Base-by-base conservation (phyloP, 306 rosid species). In the Inga laurina region DNA sequence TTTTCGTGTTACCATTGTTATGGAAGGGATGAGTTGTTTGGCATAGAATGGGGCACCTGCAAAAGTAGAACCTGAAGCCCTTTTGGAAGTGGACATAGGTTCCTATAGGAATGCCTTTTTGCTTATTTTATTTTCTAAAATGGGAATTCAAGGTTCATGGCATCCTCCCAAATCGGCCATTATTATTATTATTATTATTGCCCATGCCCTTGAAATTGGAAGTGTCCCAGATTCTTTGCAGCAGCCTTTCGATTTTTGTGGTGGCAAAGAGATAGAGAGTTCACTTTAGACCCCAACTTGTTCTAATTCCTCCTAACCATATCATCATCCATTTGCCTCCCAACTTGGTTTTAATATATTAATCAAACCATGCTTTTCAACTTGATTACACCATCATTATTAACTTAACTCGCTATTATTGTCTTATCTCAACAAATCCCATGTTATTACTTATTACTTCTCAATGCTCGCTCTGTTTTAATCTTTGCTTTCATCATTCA, bases 141-240 rank as follows among this genome's bases (percentile, higher is more conserved):
- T 73, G 88, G 92, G 85, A 79, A 76, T 34, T 85, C 79, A 84
- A 85, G 85, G 88, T 81, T 34, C 34, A 32, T 5, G 35, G 68
- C 34, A 22, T 62, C 34, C 68, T 62, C 37, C 35, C 1, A 37
- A 24, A 24, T 62, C 7, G 12, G 37, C 68, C 68, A 24, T n/a
- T 51, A 16, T 51, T 37, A 5, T 37, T 37, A 5, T 37, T 4
- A 34, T 34, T 3, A 34, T 35, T 15, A 52, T 52, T 27, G 37
- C 68, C 68, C 68, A 24, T 62, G 68, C 67, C 34, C 67, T 10
- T 57, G 7, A 7, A 54, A 6, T 19, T 54, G 19, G 24, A 16
- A 54, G 61, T 19, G 61, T 7, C 61, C 61, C 24, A 18, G 19
- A 54, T 54, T 54, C 61, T 54, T 54, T 19, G 61, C 61, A 19